Evolutionary conservation across 163 green algal genomes (phyloP).

Genomic region (Smithsoniella earleae): DNA sequence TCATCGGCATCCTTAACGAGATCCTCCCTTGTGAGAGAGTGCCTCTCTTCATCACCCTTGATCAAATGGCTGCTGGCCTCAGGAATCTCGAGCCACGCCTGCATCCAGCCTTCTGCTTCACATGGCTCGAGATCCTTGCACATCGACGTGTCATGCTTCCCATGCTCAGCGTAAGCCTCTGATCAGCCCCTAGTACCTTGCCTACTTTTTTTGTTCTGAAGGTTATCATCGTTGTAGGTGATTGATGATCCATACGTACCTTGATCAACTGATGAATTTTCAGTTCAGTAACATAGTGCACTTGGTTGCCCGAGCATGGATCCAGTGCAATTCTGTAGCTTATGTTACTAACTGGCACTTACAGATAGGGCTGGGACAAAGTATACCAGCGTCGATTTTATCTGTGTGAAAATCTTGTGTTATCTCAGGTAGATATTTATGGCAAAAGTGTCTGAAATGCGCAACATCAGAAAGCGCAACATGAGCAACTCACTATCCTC

Average conservation of each 20-base stretch:
- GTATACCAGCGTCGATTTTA: too few relatives aligned
- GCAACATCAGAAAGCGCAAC: too few relatives aligned
- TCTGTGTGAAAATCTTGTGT: too few relatives aligned
- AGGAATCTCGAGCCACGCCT: not conserved
- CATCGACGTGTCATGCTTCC: conserved; percentile 25
- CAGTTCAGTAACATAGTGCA: not conserved
- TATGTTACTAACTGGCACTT: too few relatives aligned
- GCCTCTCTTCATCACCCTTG: conserved; percentile 18
- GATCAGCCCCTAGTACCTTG: too few relatives aligned
- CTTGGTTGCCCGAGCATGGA: not conserved
- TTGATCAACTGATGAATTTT: not conserved
- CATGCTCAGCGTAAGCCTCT: conserved; percentile 8
- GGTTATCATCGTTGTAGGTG: too few relatives aligned
- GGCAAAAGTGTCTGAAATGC: too few relatives aligned
- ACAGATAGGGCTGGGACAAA: too few relatives aligned
- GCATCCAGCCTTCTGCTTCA: conserved; percentile 24
- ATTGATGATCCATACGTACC: too few relatives aligned
- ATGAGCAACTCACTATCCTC: too few relatives aligned
- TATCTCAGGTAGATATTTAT: too few relatives aligned
- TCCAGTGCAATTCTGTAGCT: not conserved
- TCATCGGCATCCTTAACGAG: conserved; percentile 30
- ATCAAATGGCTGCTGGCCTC: not conserved
- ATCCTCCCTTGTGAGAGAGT: not conserved
- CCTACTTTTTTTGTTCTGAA: too few relatives aligned
- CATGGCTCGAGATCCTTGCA: conserved; percentile 22